Conservation (phyloP, 768 basidiomycete species). For the Coprinopsis marcescibilis region DNA sequence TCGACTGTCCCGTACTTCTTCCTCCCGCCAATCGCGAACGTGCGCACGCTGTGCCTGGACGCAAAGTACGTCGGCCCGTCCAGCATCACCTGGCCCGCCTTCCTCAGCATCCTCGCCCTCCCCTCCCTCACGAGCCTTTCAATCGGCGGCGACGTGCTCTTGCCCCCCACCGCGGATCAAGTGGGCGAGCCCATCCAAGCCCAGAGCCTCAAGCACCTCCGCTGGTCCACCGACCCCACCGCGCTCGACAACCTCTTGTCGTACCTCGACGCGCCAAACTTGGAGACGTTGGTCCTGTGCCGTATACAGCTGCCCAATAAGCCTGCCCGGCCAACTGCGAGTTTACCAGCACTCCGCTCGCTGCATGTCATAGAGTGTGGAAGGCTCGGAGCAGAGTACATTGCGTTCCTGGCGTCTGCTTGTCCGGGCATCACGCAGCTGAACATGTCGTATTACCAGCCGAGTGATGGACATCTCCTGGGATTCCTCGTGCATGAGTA, state of each 20-base stretch:
- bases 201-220: background rate
- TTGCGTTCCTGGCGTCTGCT: slow-evolving; percentile 7
- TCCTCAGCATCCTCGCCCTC: slow-evolving; percentile 6
- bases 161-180: background rate
- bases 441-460: slow-evolving; percentile 11
- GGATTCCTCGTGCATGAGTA: slow-evolving; percentile 6
- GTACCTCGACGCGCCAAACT: slow-evolving; percentile 7
- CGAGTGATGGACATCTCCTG: slow-evolving; percentile 3
- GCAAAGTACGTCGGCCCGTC: slow-evolving; percentile 8
- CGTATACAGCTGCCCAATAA: slow-evolving; percentile 3
- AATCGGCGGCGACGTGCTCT: slow-evolving; percentile 6
- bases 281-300: slow-evolving; percentile 6
- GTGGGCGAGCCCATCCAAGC: background rate
- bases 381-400: background rate
- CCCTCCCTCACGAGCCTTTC: slow-evolving; percentile 4
- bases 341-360: slow-evolving; percentile 5
- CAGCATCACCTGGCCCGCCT: slow-evolving; percentile 7
- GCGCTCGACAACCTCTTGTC: slow-evolving; percentile 5
- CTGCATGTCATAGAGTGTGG: slow-evolving; percentile 9
- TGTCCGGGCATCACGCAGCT: slow-evolving; percentile 6
- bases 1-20: slow-evolving; percentile 11
- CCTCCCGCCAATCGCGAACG: slow-evolving; percentile 8
- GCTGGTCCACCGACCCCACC: slow-evolving; percentile 1
- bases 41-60: slow-evolving; percentile 5
- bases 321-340: background rate